These are phyloP conservation scores for Ilyonectria sp. DNA, from an alignment of 2,329 filamentous ascomycete species.

Conservation along the genomic window DNA sequence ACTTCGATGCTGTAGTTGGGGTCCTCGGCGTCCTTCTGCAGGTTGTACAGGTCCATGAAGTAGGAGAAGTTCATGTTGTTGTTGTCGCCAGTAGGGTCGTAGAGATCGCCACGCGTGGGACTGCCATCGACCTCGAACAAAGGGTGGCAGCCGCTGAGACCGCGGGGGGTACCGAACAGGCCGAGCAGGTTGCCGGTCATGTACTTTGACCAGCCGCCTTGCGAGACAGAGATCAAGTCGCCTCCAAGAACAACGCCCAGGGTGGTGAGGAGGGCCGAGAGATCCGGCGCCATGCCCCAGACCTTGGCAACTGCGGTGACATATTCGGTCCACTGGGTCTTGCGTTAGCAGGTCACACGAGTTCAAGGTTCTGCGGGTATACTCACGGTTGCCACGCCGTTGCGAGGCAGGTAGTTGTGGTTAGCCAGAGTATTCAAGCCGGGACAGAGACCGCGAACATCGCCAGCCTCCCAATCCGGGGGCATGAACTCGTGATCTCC, in stretches of 20 bases:
- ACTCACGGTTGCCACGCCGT: slow-evolving; percentile 43
- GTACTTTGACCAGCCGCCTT: slow-evolving; percentile 53
- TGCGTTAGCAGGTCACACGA: not conserved
- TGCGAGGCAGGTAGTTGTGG: slow-evolving; percentile 43
- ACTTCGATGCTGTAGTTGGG: slow-evolving; percentile 54
- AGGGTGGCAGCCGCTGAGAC: slow-evolving; percentile 68
- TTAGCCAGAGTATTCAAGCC: slow-evolving; percentile 40
- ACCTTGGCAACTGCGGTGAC: slow-evolving; percentile 36
- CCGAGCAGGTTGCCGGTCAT: slow-evolving; percentile 60
- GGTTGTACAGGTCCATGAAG: slow-evolving; percentile 64
- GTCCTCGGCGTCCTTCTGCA: slow-evolving; percentile 55
- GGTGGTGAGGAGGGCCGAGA: slow-evolving; percentile 32
- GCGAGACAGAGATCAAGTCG: slow-evolving; percentile 44
- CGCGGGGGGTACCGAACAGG: slow-evolving; percentile 60
- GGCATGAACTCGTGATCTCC: slow-evolving; percentile 35
- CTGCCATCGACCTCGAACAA: slow-evolving; percentile 69
- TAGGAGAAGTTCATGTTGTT: slow-evolving; percentile 66
- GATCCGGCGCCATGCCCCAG: slow-evolving; percentile 37
- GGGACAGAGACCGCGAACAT: slow-evolving; percentile 40
- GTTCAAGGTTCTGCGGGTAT: not conserved
- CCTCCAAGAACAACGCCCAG: slow-evolving; percentile 57
- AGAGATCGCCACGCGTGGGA: slow-evolving; percentile 67
- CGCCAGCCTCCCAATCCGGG: slow-evolving; percentile 35
- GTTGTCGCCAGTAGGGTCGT: slow-evolving; percentile 62
- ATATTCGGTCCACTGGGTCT: slow-evolving; percentile 29